Evolutionary conservation across 495 filamentous ascomycete genomes (phyloP).

Genomic region (Sphaerosporella brunnea): DNA sequence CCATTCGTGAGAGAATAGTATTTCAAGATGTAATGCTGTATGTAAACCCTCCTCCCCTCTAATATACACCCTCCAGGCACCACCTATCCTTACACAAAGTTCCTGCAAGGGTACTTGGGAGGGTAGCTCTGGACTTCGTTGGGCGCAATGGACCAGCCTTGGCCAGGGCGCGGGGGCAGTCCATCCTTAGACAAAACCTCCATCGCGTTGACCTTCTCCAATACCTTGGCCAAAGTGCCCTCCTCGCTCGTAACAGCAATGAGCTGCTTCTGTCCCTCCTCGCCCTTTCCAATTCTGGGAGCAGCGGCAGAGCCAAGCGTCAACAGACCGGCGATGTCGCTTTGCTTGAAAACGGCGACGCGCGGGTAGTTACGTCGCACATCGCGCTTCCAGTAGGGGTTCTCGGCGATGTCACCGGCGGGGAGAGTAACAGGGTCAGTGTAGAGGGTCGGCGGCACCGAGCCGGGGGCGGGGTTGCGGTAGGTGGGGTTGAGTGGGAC

Average conservation of each 20-base stretch:
- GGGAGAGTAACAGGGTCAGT: conserved; percentile 81
- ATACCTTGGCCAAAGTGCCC: conserved; percentile 49
- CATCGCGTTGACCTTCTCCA: conserved; percentile 44
- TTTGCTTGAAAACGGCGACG: conserved; percentile 62
- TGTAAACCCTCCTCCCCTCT: background rate
- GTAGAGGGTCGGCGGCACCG: conserved; percentile 56
- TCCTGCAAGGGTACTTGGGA: conserved; percentile 4
- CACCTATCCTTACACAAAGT: conserved; percentile 1
- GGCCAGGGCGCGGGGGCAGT: conserved; percentile 62
- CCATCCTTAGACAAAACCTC: conserved; percentile 54
- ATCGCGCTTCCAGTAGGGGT: conserved; percentile 97
- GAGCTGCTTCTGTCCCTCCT: conserved; percentile 64
- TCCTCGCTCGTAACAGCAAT: conserved; percentile 57
- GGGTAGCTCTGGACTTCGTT: background rate
- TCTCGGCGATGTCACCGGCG: conserved; percentile 89
- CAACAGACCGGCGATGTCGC: conserved; percentile 68
- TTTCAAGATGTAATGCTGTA: too few species aligned
- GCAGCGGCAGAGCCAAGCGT: conserved; percentile 64
- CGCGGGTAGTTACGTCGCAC: conserved; percentile 68
- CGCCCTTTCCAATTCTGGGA: conserved; percentile 70
- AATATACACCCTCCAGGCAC: background rate
- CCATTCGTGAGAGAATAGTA: too few species aligned
- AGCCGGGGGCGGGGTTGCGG: conserved; percentile 74
- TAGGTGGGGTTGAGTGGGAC: conserved; percentile 83
- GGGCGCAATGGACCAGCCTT: conserved; percentile 30